phyloP scores from a whole-genome alignment of 176 grass and related monocot genomes.

The Oryza officinalis region DNA sequence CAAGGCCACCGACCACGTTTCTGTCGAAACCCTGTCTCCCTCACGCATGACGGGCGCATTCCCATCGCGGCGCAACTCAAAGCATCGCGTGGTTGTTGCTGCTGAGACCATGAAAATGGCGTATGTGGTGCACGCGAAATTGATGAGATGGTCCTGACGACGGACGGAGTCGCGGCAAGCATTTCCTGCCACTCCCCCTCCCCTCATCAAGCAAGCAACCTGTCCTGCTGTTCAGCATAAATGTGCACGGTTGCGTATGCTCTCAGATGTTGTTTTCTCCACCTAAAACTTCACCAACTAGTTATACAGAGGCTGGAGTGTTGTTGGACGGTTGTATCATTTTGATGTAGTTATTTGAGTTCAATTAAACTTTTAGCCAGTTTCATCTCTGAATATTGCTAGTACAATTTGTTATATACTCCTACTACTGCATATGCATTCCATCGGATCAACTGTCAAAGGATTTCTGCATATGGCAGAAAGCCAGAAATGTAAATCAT shows the following conservation, averaged over 20 bases:
- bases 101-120: conserved; percentile 1
- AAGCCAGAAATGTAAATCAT: no score
- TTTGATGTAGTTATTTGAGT: no score
- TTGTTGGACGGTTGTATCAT: no score
- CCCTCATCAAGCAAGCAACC: not conserved
- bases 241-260: not conserved
- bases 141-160: conserved; percentile 22
- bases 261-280: no score
- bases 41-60: not conserved
- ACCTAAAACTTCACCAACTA: no score
- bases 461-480: no score
- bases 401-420: no score
- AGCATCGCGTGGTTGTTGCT: not conserved
- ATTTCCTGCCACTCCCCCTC: not conserved
- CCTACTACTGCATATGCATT: not conserved
- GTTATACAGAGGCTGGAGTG: no score
- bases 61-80: not conserved
- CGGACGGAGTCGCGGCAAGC: not conserved
- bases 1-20: not conserved
- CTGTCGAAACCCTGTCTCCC: not conserved
- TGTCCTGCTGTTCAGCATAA: not conserved
- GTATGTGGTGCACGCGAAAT: not conserved
- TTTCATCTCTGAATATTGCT: no score
- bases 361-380: no score
- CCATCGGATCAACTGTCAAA: not conserved